Evolutionary conservation across 2,329 filamentous ascomycete species (phyloP).

Genomic region (Neofusicoccum kwambonambiense): DNA sequence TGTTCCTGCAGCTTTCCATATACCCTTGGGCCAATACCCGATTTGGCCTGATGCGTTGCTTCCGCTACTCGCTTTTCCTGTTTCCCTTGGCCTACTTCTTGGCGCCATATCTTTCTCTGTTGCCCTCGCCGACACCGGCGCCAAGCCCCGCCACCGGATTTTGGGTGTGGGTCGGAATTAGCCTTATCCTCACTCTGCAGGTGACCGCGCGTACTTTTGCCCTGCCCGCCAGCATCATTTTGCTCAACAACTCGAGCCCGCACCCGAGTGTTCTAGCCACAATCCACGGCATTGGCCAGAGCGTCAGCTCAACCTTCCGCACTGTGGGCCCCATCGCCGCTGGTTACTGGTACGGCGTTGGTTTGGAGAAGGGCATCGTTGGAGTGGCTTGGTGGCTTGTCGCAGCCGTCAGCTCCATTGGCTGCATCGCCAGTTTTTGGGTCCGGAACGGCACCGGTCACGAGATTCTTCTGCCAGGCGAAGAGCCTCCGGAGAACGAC

Average conservation of each 20-base stretch:
- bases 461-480: conserved; percentile 18
- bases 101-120: conserved; percentile 68
- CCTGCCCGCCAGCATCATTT: conserved; percentile 55
- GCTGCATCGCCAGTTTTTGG: conserved; percentile 58
- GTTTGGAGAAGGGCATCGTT: conserved; percentile 54
- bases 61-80: conserved; percentile 65
- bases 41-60: conserved; percentile 67
- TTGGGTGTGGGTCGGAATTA: conserved; percentile 64
- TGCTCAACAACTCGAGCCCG: conserved; percentile 59
- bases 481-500: conserved; percentile 14
- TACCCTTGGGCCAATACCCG: conserved; percentile 67
- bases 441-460: conserved; percentile 58
- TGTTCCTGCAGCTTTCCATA: conserved; percentile 67
- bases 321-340: conserved; percentile 57
- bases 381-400: conserved; percentile 59
- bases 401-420: conserved; percentile 54
- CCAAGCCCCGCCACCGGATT: conserved; percentile 54
- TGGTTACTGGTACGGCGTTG: conserved; percentile 55
- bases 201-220: conserved; percentile 71
- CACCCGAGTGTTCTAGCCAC: conserved; percentile 57
- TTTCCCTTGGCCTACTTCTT: conserved; percentile 70
- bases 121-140: conserved; percentile 55
- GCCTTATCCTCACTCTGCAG: conserved; percentile 64
- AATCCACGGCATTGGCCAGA: conserved; percentile 60
- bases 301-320: conserved; percentile 53